Base-by-base conservation (phyloP, 345 rosid species). In the Cardamine chenopodiifolia region DNA sequence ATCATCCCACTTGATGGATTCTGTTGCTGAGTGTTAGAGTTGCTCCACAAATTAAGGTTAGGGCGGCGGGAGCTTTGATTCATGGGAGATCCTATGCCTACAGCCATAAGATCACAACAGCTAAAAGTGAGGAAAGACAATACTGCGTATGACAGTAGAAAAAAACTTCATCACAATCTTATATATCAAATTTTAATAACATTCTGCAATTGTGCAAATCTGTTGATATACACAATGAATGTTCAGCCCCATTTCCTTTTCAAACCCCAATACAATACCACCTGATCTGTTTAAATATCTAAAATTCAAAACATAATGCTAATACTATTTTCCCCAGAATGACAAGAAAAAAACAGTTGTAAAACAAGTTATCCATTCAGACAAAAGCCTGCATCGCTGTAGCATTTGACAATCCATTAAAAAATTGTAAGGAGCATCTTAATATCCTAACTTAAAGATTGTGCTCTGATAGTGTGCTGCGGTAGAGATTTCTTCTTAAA, bases 11-110 rank as follows among this genome's bases (percentile, higher is more conserved):
- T 80, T 39, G 96, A 77, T 63, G 85, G 81, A 78, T 78, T 91
- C 34, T 80, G 86, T 76, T 81, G 93, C 82, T 86, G 90, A 67
- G 93, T 78, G 78, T 82, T 87, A 79, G 76, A 48, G 55, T 81
- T 88, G 72, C 72, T 82, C 99, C 96, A 90, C 61, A 77, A 60
- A 71, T 77, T 86, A 42, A 80, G 89, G 79, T 83, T 84, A 71
- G 87, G 86, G 50, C 84, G 87, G 49, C 83, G 82, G 70, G 91
- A 67, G 77, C 86, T 87, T 81, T 93, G 96, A 73, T 83, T 87
- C 72, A 87, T 84, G 72, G 92, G 78, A 77, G 96, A 85, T 23
- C 77, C 77, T 58, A 71, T 42, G 48, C 67, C 81, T 78, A 42
- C 26, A 59, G 22, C 77, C 72, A 56, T 23, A 55, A 70, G 8